These are phyloP conservation scores for Takakia lepidozioides DNA, from an alignment of 225 moss, liverwort and hornwort species.

Conservation along the genomic window DNA sequence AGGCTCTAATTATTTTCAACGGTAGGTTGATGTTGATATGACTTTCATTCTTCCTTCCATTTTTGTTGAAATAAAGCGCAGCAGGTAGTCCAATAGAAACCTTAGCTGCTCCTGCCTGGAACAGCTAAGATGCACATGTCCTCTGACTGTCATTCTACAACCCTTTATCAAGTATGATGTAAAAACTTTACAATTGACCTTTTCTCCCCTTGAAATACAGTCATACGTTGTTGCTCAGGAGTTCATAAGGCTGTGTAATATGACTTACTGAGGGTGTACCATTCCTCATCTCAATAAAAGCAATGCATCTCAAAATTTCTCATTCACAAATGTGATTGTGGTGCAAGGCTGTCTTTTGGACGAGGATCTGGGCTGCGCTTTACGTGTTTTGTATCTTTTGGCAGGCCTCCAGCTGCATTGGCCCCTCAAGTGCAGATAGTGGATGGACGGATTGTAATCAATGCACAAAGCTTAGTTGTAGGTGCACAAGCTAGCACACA, in stretches of 20 bases:
- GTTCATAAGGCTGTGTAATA: background rate
- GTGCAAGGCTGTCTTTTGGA: background rate
- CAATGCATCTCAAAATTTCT: no score
- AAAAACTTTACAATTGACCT: no score
- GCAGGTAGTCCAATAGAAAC: background rate
- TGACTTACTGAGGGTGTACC: no score
- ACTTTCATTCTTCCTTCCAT: no score
- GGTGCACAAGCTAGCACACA: conserved; percentile 72
- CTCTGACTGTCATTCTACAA: no score
- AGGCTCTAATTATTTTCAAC: background rate
- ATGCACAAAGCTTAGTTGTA: conserved; percentile 70
- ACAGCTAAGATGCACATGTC: background rate
- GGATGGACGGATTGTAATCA: conserved; percentile 79
- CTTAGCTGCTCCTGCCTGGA: no score
- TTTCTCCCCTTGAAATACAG: background rate
- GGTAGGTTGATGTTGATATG: background rate
- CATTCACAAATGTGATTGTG: background rate
- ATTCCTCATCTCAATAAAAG: no score
- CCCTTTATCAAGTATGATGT: no score
- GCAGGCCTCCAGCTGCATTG: conserved; percentile 42
- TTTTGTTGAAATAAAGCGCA: no score
- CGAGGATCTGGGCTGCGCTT: background rate
- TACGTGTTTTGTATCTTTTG: conserved; percentile 5
- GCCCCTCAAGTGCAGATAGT: conserved; percentile 79
- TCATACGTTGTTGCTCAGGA: background rate